Base-by-base conservation (phyloP, 495 filamentous ascomycete genomes). In the Lepidopterella palustris region DNA sequence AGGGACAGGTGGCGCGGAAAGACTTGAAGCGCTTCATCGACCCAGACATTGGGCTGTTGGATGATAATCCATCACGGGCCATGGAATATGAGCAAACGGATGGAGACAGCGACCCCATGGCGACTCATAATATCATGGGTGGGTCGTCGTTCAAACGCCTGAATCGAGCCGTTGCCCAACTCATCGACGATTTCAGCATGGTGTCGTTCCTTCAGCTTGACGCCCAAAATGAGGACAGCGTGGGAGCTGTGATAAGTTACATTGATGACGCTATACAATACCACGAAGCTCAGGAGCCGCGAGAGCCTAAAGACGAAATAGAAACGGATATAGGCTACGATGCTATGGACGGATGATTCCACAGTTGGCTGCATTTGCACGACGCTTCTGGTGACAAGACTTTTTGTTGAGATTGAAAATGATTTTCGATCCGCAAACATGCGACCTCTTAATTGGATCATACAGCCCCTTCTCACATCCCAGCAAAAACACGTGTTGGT, bases 101-200 rank as follows among this genome's bases (percentile, higher is more conserved):
- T 5, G 28, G 50, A 21, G 45, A 49, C 35, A 35, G 18, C 3
- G 81, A 91, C 59, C 83, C 87, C 0, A 72, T 76, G 59, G 78
- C 82, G 26, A 80, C 77, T 62, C 77, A 84, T 32, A 80, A 82
- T n/a, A 58, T 93, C 61, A 84, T 95, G 87, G 84, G 80, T 5
- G 91, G 91, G 9, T 78, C 80, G 0, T 84, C 86, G 1, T 96
- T 95, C 71, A 80, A 86, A 53, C 80, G 79, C 55, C 76, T 96
- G 55, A 96, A 96, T 63, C 80, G 76, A 56, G 92, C 91, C 0
- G 92, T 98, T 21, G 93, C 87, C 11, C 82, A 85, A 53, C 74
- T 98, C 55, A 92, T 98, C 57, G 93, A 97, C 73, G 91, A 87
- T 71, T 98, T 96, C 72, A 95, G 91, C 72, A 95, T 98, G 90